Evolutionary conservation across 1,139 yeast species (phyloP), one percentile per base, ranked within the genome.

Genomic region (Protomyces inouyei): DNA sequence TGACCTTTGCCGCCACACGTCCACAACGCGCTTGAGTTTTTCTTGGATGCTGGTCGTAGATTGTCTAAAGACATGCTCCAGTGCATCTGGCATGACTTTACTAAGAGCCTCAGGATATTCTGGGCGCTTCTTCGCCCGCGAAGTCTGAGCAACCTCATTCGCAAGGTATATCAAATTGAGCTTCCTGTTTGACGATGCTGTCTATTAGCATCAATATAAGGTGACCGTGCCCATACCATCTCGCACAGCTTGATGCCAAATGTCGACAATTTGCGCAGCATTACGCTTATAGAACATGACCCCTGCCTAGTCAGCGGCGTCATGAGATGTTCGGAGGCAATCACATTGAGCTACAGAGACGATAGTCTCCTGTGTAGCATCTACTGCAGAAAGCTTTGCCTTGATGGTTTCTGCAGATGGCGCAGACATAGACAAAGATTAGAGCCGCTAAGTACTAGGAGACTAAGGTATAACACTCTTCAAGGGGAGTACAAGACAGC

Each of bases 61-160:
- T n/a, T 67, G 69, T 9, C 71, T 65, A 65, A 74, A 76, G 3
- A 77, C 76, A 3, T 65, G 65, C 3, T 69, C 73, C 14, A 78
- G 75, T 0, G 80, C 70, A 5, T 73, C 72, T 63, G 81, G 80
- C 55, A 76, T 71, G 75, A 78, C 82, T 2, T 72, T 72, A 5
- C 82, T 80, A 74, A 88, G 89, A 3, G 85, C 86, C 3, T 75
- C 75, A 8, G 85, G 76, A 69, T 86, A 86, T 64, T 85, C 89
- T 1, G 76, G 76, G 71, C 83, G 84, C 68, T 82, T 79, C 71
- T 85, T 84, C 55, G 87, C 86, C 65, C 86, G 80, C 2, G 93
- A 85, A 72, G 88, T 88, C 74, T 90, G 97, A 0, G 88, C 87
- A 32, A 90, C 87, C 71, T 90, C 97, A 73, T 90, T 90, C 64